Percentiles rank a stretch among this genome's conserved stretches.
These are phyloP conservation scores for Blastomyces silverae DNA, from an alignment of 2,329 filamentous ascomycete genomes.

Conservation along the genomic window DNA sequence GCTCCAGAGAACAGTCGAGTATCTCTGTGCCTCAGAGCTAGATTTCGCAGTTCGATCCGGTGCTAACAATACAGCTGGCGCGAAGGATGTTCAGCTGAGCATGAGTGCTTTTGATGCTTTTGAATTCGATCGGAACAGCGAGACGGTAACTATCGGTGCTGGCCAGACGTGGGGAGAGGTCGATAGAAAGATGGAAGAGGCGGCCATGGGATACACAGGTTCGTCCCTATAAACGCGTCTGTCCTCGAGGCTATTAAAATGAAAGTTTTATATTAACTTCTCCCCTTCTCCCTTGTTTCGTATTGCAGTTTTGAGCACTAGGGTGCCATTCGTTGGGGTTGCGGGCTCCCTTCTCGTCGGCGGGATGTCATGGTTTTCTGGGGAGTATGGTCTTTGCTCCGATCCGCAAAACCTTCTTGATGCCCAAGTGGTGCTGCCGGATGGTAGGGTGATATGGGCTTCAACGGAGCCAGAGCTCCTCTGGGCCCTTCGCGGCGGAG, in stretches of 20 bases:
- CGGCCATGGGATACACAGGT: slow-evolving; percentile 32
- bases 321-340: slow-evolving; percentile 38
- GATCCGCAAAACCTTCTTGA: slow-evolving; percentile 41
- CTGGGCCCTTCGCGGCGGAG: slow-evolving; percentile 40
- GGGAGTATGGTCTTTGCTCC: slow-evolving; percentile 35
- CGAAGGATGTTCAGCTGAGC: slow-evolving; percentile 35
- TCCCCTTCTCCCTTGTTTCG: neutral
- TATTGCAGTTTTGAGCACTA: slow-evolving; percentile 29
- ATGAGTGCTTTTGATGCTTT: slow-evolving; percentile 36
- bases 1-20: slow-evolving; percentile 30
- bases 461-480: slow-evolving; percentile 37
- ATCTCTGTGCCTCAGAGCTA: slow-evolving; percentile 30
- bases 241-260: neutral
- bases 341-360: slow-evolving; percentile 35
- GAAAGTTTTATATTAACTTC: neutral
- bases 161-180: slow-evolving; percentile 37
- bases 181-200: slow-evolving; percentile 32
- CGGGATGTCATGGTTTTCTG: slow-evolving; percentile 37
- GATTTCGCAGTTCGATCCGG: slow-evolving; percentile 36
- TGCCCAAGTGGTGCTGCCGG: slow-evolving; percentile 34
- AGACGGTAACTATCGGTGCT: slow-evolving; percentile 33
- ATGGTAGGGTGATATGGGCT: slow-evolving; percentile 37
- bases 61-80: slow-evolving; percentile 34
- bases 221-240: slow-evolving; percentile 7
- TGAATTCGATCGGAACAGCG: slow-evolving; percentile 28